Conservation (phyloP, 164 flowering plant genomes). For the Liquidambar formosana region DNA sequence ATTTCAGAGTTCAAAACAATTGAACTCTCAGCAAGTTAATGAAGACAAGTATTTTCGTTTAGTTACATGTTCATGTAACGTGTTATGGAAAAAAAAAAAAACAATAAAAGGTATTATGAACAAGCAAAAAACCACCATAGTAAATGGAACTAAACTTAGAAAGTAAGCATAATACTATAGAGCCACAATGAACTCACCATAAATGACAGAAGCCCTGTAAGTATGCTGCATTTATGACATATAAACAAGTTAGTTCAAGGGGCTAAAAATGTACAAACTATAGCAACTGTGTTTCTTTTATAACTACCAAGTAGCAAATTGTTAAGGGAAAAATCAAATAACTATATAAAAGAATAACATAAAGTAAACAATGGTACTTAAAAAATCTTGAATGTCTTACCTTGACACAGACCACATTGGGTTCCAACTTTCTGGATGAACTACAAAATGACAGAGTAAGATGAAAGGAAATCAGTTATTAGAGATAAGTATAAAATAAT, state of each 20-base stretch:
- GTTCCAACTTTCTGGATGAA: constrained; percentile 99
- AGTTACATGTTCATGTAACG: not conserved
- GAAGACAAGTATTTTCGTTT: not conserved
- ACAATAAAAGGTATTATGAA: not conserved
- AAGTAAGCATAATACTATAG: not conserved
- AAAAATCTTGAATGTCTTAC: constrained; percentile 30
- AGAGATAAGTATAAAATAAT: not conserved
- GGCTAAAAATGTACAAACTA: not conserved
- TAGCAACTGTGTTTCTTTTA: not conserved
- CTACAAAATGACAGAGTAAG: constrained; percentile 37
- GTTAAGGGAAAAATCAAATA: not conserved
- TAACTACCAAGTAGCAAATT: not conserved
- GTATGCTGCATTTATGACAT: constrained; percentile 70
- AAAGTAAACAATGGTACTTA: too few relatives aligned
- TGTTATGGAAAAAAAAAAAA: not conserved
- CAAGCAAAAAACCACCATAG: not conserved
- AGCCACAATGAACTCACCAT: constrained; percentile 65
- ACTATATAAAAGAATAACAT: not conserved
- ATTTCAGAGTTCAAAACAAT: too few relatives aligned
- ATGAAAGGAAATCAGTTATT: constrained; percentile 4
- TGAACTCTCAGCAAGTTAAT: not conserved
- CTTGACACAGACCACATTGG: constrained; percentile 99
- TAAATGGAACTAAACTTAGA: not conserved
- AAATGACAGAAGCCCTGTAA: constrained; percentile 93
- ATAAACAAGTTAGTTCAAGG: constrained; percentile 23